Evolutionary conservation across 169 alveolate species (phyloP).

Genomic region (Plasmodium billcollinsi): DNA sequence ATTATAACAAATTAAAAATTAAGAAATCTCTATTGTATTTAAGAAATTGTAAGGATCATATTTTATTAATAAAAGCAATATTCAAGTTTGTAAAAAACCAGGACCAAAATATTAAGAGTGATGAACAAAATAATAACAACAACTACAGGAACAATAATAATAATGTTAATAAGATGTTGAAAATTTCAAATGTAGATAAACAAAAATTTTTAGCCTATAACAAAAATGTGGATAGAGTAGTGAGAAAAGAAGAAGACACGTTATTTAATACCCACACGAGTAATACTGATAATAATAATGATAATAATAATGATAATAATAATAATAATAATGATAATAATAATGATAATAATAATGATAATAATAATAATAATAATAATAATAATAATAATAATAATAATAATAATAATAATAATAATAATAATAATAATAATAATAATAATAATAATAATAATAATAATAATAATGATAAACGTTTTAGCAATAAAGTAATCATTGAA

Average conservation of each 20-base stretch:
- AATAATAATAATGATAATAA: neutral
- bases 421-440: neutral
- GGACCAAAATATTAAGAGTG: neutral
- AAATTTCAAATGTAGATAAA: no score
- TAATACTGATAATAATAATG: no score
- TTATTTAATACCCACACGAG: no score
- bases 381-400: neutral
- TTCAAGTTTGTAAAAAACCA: slow-evolving; percentile 27
- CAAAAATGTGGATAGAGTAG: no score
- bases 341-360: neutral
- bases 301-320: no score
- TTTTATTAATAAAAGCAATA: slow-evolving; percentile 44
- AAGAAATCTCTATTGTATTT: slow-evolving; percentile 42
- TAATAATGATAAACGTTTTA: slow-evolving; percentile 14
- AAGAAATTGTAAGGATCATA: slow-evolving; percentile 68
- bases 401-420: neutral
- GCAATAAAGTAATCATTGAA: slow-evolving; percentile 22
- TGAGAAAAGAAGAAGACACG: no score
- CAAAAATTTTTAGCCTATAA: no score
- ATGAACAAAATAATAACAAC: neutral
- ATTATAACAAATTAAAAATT: slow-evolving; percentile 58
- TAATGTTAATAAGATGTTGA: neutral
- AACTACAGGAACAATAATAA: neutral
- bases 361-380: neutral
- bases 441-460: slow-evolving; percentile 10